phyloP scores from a whole-genome alignment of 257 asterid species.

The Solanum sitiens region DNA sequence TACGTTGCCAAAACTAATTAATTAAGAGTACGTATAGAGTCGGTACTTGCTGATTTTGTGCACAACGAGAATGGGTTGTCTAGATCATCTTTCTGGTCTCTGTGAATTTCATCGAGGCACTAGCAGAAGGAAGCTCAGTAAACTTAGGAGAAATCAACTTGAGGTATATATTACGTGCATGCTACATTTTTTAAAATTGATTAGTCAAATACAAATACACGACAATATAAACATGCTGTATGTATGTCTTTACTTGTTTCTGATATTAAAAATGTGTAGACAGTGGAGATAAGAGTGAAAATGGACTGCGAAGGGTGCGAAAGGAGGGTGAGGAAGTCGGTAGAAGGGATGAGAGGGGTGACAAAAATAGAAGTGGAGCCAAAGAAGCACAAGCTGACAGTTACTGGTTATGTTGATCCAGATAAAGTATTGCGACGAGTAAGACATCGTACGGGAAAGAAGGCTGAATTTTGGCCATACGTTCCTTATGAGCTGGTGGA shows the following conservation, averaged over 20 bases:
- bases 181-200: not conserved
- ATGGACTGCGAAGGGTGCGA: constrained; percentile 40
- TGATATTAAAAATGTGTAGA: constrained; percentile 3
- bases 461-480: constrained; percentile 34
- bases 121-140: constrained; percentile 19
- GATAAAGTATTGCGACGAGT: constrained; percentile 25
- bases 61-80: constrained; percentile 7
- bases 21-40: not conserved
- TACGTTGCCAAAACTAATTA: not conserved
- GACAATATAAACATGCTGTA: not conserved
- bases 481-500: constrained; percentile 28
- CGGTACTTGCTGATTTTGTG: not conserved
- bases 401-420: constrained; percentile 28
- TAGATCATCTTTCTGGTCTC: constrained; percentile 13
- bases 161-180: constrained; percentile 3
- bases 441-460: constrained; percentile 23
- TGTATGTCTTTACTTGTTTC: not conserved
- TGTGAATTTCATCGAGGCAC: constrained; percentile 6
- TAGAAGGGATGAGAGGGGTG: constrained; percentile 29
- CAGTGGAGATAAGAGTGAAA: constrained; percentile 33
- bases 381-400: constrained; percentile 24
- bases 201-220: not conserved
- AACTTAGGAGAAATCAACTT: constrained; percentile 14
- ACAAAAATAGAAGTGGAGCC: constrained; percentile 22
- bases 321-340: constrained; percentile 26